Base-by-base conservation (phyloP, 2,329 filamentous ascomycete genomes). In the Penicillium sp. region DNA sequence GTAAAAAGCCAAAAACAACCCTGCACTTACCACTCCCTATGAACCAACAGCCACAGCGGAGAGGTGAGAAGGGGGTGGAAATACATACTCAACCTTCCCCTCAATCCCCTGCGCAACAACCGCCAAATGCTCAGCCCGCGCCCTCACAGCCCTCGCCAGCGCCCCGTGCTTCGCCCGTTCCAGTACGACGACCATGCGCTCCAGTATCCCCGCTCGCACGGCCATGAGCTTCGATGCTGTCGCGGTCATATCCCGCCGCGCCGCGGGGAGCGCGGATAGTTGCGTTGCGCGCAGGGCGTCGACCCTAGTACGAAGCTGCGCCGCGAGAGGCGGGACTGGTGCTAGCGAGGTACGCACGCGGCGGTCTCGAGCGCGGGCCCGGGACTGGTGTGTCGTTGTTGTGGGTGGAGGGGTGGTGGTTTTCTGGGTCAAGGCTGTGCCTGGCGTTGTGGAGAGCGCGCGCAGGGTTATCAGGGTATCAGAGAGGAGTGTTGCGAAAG, bases 101-200 rank as follows among this genome's bases (percentile, higher is more conserved):
- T 74, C 74, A 48, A 80, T 58, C 15, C 70, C 71, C 51, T 72
- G 68, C 48, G 77, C 76, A 48, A 79, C 75, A 35, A 64, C 70
- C 31, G 71, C 71, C 58, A 79, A 60, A 67, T 78, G 72, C 50
- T 78, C 76, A 14, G 75, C 76, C 59, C 73, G 73, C 4, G 75
- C 75, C 59, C 70, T 76, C 22, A 68, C 73, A 54, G 69, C 75
- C 55, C 74, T 67, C 47, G 71, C 69, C 43, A 76, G 52, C 17
- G 68, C 71, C 20, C 76, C 76, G 60, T 78, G 74, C 57, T 78
- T 77, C 25, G 67, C 73, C 51, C 76, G 68, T 59, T 78, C 76
- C 39, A 80, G 63, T n/a, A 78, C 65, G n/a, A 74, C 67, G 42
- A 78, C 67, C 42, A 69, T 74, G 17, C 71, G 69, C 66, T 78